Evolutionary conservation across 2,329 filamentous ascomycete species (phyloP), one percentile per base, ranked within the genome.

Genomic region (Penicillium brevicompactum): DNA sequence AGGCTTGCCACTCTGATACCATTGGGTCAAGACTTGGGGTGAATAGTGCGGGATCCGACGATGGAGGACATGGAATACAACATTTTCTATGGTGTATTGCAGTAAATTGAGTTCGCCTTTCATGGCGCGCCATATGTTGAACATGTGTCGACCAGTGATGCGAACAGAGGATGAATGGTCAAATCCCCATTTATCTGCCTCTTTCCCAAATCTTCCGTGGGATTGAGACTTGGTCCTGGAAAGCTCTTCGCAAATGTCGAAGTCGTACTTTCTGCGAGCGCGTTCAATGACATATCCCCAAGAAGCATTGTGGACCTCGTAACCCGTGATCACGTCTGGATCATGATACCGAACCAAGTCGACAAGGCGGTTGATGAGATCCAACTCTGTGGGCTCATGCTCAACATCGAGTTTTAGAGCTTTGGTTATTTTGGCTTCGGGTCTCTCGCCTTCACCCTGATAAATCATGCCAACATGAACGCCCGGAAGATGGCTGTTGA

Each of bases 61-160:
- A 64, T 96, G 92, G 2, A 99, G 81, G 1, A 97, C 74, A 74
- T 97, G 92, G 78, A 95, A 97, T 0, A 86, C 90, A 4, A 97
- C 91, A 66, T 96, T 97, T 73, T 97, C 94, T 85, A 97, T 89
- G 0, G 90, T 96, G 69, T 99, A 97, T 69, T 97, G 92, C 10
- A 96, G 81, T 27, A 99, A 78, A 63, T 92, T 95, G 27, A 99
- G 76, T 74, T 97, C 93, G n/a, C 88, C 85, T 55, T 91, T 85
- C 92, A 99, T 97, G 0, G 92, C 92, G 65, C 93, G 85, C 92
- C 94, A 97, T 44, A 97, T 89, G 64, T 97, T 97, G 77, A 99
- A 92, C 82, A 96, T 91, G 70, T 97, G 93, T 58, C 94, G 84
- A 5, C 94, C 94, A 0, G 92, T 97, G n/a, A 99, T 85, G 53